Base-by-base conservation (phyloP, 1,139 yeast species). In the Blastobotrys buckinghamii region DNA sequence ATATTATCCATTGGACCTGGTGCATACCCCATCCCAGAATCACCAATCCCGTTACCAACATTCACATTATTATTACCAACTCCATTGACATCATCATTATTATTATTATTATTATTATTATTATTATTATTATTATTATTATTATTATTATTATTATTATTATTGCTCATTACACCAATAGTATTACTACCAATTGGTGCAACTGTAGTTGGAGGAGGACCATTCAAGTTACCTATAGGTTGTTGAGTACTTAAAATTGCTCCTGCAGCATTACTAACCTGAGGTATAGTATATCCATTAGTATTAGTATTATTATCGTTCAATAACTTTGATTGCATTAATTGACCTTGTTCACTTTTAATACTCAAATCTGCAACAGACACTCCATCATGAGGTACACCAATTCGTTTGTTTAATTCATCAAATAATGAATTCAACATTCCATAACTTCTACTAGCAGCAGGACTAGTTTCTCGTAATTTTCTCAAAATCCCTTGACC, bases 351-450 rank as follows among this genome's bases (percentile, higher is more conserved):
- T 16, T 73, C 81, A 81, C 36, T 34, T 15, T 26, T 32, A 29
- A 39, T 16, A 30, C 41, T 30, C 2, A 41, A n/a, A 15, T 43
- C 43, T 10, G 46, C 40, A 17, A 43, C 42, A 20, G 13, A 6
- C 2, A 36, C 45, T 19, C 45, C 39, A 22, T 42, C 41, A 13
- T 29, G 16, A 20, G 35, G 41, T 29, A 37, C 38, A 12, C 42
- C 41, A 29, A 26, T 19, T 3, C 45, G 42, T 62, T 46, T 77
- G 73, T 81, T 57, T 62, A 89, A 73, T 63, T 85, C 89, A 60
- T 87, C 95, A 65, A 89, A 89, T 55, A 89, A 69, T 13, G 85
- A 81, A 62, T 86, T 84, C 61, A 89, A 75, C 50, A 88, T 78
- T 58, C 82, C 82, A 66, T 84, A 87, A 16, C 92, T 88, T 55